Evolutionary conservation across 2,329 filamentous ascomycete genomes (phyloP).

Genomic region (Colletotrichum tanaceti): DNA sequence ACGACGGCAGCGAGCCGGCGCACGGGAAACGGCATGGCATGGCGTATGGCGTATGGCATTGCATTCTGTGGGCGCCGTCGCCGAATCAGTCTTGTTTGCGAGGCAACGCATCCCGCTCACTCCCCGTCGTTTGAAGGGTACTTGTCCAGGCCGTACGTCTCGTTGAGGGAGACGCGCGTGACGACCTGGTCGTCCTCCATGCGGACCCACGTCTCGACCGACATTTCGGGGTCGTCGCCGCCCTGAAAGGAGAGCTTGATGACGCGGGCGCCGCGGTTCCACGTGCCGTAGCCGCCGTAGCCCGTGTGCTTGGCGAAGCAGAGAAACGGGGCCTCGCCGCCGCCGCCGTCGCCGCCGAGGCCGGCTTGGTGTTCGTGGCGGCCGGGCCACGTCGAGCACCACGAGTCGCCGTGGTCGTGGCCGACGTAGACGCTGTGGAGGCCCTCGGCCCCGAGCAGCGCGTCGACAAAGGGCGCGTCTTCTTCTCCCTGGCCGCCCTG

Average conservation of each 20-base stretch:
- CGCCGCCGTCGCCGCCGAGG: slow-evolving; percentile 50
- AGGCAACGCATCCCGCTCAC: slow-evolving; percentile 9
- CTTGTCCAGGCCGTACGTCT: slow-evolving; percentile 67
- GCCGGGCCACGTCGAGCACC: slow-evolving; percentile 52
- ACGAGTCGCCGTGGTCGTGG: slow-evolving; percentile 66
- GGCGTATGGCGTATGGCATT: too few relatives aligned
- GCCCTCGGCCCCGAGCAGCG: slow-evolving; percentile 59
- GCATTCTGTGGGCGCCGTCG: slow-evolving; percentile 6
- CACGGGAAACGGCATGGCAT: slow-evolving; percentile 12
- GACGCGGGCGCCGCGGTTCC: slow-evolving; percentile 67
- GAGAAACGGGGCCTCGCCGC: slow-evolving; percentile 53
- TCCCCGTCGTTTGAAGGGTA: slow-evolving; percentile 54
- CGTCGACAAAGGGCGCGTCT: slow-evolving; percentile 64
- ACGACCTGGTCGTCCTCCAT: slow-evolving; percentile 66
- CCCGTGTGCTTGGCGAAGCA: slow-evolving; percentile 75
- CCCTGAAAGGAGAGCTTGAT: slow-evolving; percentile 46
- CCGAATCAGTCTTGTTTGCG: neutral
- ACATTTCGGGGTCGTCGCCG: slow-evolving; percentile 52
- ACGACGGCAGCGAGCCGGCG: slow-evolving; percentile 15
- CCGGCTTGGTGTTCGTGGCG: slow-evolving; percentile 17
- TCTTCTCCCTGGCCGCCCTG: slow-evolving; percentile 51
- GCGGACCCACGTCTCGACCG: slow-evolving; percentile 69
- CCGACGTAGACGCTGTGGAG: slow-evolving; percentile 64
- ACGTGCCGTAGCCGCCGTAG: slow-evolving; percentile 76
- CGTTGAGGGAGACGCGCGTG: slow-evolving; percentile 66